These are phyloP conservation scores for Thalassiosira livingstoniorum DNA, from an alignment of 352 stramenopile species.

Conservation along the genomic window DNA sequence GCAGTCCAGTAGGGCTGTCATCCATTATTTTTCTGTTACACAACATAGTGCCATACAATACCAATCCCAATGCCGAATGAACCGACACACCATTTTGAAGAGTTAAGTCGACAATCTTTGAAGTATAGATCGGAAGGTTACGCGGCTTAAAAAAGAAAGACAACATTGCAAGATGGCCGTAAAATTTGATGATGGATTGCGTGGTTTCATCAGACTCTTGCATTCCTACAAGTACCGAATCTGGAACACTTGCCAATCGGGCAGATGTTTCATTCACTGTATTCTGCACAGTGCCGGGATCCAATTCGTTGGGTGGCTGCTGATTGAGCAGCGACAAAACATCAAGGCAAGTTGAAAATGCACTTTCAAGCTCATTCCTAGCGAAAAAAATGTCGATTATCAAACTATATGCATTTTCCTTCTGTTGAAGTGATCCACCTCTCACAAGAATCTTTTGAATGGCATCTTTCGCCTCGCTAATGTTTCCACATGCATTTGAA, in stretches of 20 bases:
- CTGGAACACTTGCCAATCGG: too few species aligned
- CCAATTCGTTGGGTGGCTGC: slow-evolving; percentile 39
- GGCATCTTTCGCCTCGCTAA: slow-evolving; percentile 12
- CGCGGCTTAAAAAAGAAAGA: too few species aligned
- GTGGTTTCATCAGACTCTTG: too few species aligned
- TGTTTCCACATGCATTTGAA: slow-evolving; percentile 40
- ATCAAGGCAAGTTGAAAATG: slow-evolving; percentile 28
- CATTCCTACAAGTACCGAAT: too few species aligned
- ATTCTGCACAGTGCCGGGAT: too few species aligned
- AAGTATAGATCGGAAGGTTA: too few species aligned
- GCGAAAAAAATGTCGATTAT: neutral
- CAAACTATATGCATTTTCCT: slow-evolving; percentile 44
- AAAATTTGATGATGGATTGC: too few species aligned
- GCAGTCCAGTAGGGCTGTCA: slow-evolving; percentile 25
- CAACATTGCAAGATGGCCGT: too few species aligned
- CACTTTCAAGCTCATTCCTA: neutral
- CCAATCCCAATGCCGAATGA: slow-evolving; percentile 41
- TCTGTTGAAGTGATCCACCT: slow-evolving; percentile 38
- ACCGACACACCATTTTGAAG: slow-evolving; percentile 33
- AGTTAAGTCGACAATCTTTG: too few species aligned
- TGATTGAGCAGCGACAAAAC: slow-evolving; percentile 48
- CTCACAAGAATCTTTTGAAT: slow-evolving; percentile 34
- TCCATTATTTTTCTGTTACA: slow-evolving; percentile 11
- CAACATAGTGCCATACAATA: slow-evolving; percentile 28
- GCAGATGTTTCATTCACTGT: too few species aligned